phyloP scores from a whole-genome alignment of 2,329 filamentous ascomycete genomes.

The Ophiostoma montium region DNA sequence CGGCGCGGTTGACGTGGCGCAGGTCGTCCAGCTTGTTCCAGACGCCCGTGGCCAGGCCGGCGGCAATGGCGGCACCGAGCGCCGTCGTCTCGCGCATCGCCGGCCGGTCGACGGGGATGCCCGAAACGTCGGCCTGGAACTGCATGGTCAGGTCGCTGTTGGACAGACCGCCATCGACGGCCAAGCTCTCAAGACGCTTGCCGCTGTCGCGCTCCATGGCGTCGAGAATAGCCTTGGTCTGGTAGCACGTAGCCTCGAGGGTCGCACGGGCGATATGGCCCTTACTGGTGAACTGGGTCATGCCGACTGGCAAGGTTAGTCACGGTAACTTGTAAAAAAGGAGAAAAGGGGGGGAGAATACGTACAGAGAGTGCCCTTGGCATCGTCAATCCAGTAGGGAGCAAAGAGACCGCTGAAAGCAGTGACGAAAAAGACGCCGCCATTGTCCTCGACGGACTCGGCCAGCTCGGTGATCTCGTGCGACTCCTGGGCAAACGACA shows the following conservation, averaged over 20 bases:
- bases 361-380: slow-evolving; percentile 70
- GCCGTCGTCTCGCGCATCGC: slow-evolving; percentile 85
- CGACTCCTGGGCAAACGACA: slow-evolving; percentile 42
- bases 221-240: slow-evolving; percentile 80
- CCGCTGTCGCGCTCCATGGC: slow-evolving; percentile 82
- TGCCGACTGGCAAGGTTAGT: slow-evolving; percentile 40
- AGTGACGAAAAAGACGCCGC: slow-evolving; percentile 75
- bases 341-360: slow-evolving; percentile 19
- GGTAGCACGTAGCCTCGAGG: slow-evolving; percentile 80
- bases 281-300: slow-evolving; percentile 72
- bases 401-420: slow-evolving; percentile 86
- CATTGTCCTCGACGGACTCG: slow-evolving; percentile 50
- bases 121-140: slow-evolving; percentile 73
- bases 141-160: slow-evolving; percentile 85
- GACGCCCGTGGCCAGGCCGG: slow-evolving; percentile 67
- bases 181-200: slow-evolving; percentile 58
- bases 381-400: slow-evolving; percentile 90
- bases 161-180: slow-evolving; percentile 81
- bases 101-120: slow-evolving; percentile 70
- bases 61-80: slow-evolving; percentile 76
- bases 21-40: slow-evolving; percentile 67
- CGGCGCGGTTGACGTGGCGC: slow-evolving; percentile 55
- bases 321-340: background rate
- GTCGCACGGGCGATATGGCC: slow-evolving; percentile 82
- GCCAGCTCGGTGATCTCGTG: slow-evolving; percentile 37